These are phyloP conservation scores for Lolium multiflorum DNA, from an alignment of 176 grass and related monocot genomes.

Conservation along the genomic window DNA sequence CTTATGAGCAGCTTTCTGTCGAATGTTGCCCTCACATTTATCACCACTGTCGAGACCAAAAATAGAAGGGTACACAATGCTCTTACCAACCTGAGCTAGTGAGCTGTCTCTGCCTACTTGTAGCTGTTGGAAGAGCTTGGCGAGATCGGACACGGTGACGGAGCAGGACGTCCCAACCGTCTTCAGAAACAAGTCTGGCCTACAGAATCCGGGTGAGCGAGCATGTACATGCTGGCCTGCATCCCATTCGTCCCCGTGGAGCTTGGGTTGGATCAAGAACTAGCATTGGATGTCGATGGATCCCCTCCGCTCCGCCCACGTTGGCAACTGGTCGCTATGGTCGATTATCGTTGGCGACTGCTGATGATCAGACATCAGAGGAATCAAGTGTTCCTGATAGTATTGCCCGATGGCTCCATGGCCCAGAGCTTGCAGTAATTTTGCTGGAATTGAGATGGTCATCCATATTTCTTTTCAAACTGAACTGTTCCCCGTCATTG, in stretches of 20 bases:
- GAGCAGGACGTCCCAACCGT: not conserved
- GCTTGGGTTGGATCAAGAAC: not conserved
- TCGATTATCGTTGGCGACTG: not conserved
- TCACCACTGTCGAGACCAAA: not conserved
- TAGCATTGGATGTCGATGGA: not conserved
- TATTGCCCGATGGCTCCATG: too few species aligned
- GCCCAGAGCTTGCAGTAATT: too few species aligned
- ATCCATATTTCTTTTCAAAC: too few species aligned
- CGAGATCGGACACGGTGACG: not conserved
- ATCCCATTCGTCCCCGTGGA: not conserved
- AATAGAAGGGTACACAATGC: not conserved
- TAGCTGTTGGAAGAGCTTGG: not conserved
- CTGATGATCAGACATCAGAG: not conserved
- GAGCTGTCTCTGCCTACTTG: not conserved
- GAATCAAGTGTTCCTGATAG: not conserved
- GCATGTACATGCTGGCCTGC: not conserved
- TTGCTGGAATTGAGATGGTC: too few species aligned
- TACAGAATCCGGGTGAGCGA: constrained; percentile 1
- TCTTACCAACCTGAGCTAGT: not conserved
- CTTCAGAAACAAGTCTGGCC: not conserved
- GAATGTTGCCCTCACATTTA: not conserved
- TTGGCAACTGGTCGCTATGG: too few species aligned
- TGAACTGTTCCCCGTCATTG: not conserved
- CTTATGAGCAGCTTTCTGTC: too few species aligned
- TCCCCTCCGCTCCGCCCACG: not conserved